These are phyloP conservation scores for Salix caprea DNA, from an alignment of 345 rosid species.

Conservation along the genomic window DNA sequence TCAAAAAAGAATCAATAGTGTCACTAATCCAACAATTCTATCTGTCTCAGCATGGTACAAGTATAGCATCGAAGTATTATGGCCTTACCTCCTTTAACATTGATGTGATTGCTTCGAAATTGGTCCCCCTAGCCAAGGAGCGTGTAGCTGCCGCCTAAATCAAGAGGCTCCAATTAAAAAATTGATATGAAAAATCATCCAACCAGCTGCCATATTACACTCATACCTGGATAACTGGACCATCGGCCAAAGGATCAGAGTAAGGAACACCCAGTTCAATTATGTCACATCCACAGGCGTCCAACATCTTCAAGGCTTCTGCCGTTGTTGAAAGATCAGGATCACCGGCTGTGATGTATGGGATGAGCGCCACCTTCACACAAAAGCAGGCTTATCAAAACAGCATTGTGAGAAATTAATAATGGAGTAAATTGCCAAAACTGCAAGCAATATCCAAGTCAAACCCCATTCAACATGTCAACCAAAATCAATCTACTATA, in stretches of 20 bases:
- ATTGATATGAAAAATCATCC: background rate
- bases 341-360: constrained; percentile 93
- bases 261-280: constrained; percentile 85
- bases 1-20: background rate
- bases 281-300: constrained; percentile 72
- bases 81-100: constrained; percentile 76
- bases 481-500: background rate
- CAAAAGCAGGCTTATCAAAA: background rate
- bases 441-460: background rate
- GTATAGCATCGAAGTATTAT: background rate
- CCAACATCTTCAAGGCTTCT: constrained; percentile 73
- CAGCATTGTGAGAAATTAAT: background rate
- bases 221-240: constrained; percentile 88
- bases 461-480: background rate
- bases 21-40: background rate
- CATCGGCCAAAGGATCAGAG: constrained; percentile 93
- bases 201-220: background rate
- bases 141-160: constrained; percentile 89
- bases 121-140: constrained; percentile 69
- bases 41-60: background rate
- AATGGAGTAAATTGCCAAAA: background rate
- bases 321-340: constrained; percentile 96
- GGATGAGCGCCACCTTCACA: constrained; percentile 76
- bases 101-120: constrained; percentile 53
- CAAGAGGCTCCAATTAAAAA: constrained; percentile 13